Percentiles rank a stretch among this genome's conserved stretches.
Conservation (phyloP, 2,329 filamentous ascomycete species). For the Plectosphaerella sp. region DNA sequence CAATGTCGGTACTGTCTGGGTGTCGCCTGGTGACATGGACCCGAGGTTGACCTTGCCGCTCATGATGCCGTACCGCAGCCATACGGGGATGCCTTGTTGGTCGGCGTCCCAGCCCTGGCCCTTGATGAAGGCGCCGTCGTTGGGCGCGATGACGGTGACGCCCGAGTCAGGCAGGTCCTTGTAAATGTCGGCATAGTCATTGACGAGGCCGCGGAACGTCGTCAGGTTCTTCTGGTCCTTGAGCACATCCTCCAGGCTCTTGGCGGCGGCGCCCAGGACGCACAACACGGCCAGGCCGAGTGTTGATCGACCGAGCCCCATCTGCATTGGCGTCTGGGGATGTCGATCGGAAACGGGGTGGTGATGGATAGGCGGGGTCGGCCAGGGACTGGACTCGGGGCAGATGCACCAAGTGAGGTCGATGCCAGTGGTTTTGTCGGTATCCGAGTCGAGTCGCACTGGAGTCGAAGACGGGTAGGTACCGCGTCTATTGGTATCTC, state of each 20-base stretch:
- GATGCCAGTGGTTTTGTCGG: neutral
- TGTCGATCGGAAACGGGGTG: neutral
- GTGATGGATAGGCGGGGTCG: neutral
- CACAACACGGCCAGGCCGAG: neutral
- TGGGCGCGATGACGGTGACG: conserved; percentile 53
- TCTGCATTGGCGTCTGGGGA: neutral
- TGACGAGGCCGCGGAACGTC: conserved; percentile 37
- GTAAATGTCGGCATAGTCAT: conserved; percentile 41
- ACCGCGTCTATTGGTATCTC: too few species aligned
- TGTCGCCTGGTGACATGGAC: conserved; percentile 28
- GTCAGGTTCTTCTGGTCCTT: conserved; percentile 33
- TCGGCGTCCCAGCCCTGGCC: conserved; percentile 31
- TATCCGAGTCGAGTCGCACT: neutral
- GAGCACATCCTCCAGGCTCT: conserved; percentile 35
- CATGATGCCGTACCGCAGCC: conserved; percentile 60
- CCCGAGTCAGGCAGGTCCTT: conserved; percentile 37
- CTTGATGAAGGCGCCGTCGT: conserved; percentile 48
- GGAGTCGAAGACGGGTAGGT: too few species aligned
- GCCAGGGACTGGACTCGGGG: neutral
- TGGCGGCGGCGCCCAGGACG: conserved; percentile 6
- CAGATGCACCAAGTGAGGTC: too few species aligned
- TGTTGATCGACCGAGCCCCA: neutral
- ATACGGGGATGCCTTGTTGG: conserved; percentile 35
- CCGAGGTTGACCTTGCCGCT: conserved; percentile 40
- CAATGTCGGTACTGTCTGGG: conserved; percentile 37